phyloP scores from a whole-genome alignment of 176 grass and related monocot species.

The Phragmites australis region DNA sequence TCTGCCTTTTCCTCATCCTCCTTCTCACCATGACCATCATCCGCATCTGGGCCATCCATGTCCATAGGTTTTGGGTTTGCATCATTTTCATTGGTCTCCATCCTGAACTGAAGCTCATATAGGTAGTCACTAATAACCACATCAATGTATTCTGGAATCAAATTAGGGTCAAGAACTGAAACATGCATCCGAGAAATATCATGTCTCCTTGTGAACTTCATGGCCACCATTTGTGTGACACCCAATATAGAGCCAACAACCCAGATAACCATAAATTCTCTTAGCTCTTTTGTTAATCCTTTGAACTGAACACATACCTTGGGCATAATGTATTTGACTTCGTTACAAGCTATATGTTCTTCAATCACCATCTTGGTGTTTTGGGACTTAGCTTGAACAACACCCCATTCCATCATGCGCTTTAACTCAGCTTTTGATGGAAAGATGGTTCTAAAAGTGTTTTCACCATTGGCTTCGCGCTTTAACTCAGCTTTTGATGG shows the following conservation, averaged over 20 bases:
- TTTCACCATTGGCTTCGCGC: too few relatives aligned
- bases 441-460: too few relatives aligned
- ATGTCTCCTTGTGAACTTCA: not conserved
- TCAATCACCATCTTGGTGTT: not conserved
- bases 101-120: not conserved
- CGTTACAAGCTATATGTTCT: not conserved
- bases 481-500: too few relatives aligned
- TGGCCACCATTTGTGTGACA: not conserved
- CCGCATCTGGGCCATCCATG: not conserved
- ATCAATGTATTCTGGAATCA: not conserved
- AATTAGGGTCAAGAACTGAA: not conserved
- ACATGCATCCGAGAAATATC: not conserved
- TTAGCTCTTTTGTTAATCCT: not conserved
- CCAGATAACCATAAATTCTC: not conserved
- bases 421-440: not conserved
- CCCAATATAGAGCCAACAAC: not conserved
- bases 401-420: not conserved
- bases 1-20: not conserved
- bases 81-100: not conserved
- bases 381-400: not conserved
- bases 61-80: not conserved
- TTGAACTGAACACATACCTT: not conserved
- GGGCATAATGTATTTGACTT: not conserved
- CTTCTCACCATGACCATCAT: not conserved
- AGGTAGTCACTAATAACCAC: not conserved